Evolutionary conservation across 805 yeast genomes (phyloP), one percentile per base, ranked within the genome.

Genomic region (Candida stauntonica): DNA sequence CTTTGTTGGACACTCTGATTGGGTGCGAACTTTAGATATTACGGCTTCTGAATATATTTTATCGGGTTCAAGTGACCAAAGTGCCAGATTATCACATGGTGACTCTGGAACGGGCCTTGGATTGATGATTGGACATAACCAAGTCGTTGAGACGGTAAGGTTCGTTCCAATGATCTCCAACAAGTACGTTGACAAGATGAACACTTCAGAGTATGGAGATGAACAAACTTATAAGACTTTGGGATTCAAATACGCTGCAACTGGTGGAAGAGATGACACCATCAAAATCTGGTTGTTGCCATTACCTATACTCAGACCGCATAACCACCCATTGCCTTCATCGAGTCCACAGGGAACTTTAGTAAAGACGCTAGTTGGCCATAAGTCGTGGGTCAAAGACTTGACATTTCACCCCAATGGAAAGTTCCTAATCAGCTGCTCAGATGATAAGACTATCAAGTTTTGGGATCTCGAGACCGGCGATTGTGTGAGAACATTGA

Each of bases 321-420:
- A 75, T 49, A 58, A 77, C 18, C 62, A 68, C 16, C 82, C 84
- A 7, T 61, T 74, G 29, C 84, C 87, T 0, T 61, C 77, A 0
- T 60, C 73, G 16, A 72, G 78, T 50, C 77, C 84, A 1, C 75
- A 79, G 33, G 91, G 85, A 3, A 70, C 67, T 50, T 62, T 75
- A 18, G 51, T 86, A 1, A 66, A 70, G 17, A 77, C 78, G 15
- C 62, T 86, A 9, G 52, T 62, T 6, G 96, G 93, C 3, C 97
- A 89, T 60, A 76, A 77, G 35, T 84, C 93, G 8, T 89, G 98
- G 98, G 83, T 91, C 1, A 75, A 82, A 44, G 73, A 78, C 7
- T 51, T 88, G 5, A 64, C 66, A 8, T 62, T 83, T 33, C 95
- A 87, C 60, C 95, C 95, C 2, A 77, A 75, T 48, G 94, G 93